These are phyloP conservation scores for Claviceps sp. DNA, from an alignment of 2,329 filamentous ascomycete species.

Conservation along the genomic window DNA sequence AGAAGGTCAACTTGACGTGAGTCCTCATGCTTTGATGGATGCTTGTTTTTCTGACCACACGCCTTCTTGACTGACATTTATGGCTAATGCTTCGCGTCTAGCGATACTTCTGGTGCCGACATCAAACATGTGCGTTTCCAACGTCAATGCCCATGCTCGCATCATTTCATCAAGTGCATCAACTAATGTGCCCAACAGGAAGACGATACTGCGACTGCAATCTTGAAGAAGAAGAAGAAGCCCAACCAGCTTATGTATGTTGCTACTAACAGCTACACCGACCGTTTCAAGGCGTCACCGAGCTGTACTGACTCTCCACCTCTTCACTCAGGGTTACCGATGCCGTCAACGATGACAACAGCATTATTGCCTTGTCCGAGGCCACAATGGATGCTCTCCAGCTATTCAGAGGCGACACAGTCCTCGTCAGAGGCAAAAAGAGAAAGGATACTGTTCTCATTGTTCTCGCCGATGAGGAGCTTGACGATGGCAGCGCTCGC, in stretches of 20 bases:
- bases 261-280: slow-evolving; percentile 3
- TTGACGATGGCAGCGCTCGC: slow-evolving; percentile 91
- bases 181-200: slow-evolving; percentile 39
- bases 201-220: slow-evolving; percentile 87
- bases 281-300: not conserved
- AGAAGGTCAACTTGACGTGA: slow-evolving; percentile 74
- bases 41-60: not conserved
- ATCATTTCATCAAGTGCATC: slow-evolving; percentile 6
- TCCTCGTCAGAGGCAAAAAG: slow-evolving; percentile 98
- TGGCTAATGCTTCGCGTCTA: slow-evolving; percentile 23
- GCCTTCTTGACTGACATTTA: not conserved
- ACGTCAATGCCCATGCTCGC: slow-evolving; percentile 8
- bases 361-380: slow-evolving; percentile 94
- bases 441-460: slow-evolving; percentile 97
- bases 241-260: slow-evolving; percentile 93
- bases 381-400: slow-evolving; percentile 98
- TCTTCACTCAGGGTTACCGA: slow-evolving; percentile 72
- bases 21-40: slow-evolving; percentile 19
- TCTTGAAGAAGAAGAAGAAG: slow-evolving; percentile 99
- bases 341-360: slow-evolving; percentile 98
- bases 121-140: slow-evolving; percentile 59
- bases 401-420: slow-evolving; percentile 96
- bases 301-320: not conserved
- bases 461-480: slow-evolving; percentile 90
- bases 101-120: slow-evolving; percentile 81